Percentiles rank a stretch among this genome's conserved stretches.
These are phyloP conservation scores for Gossypium aridum DNA, from an alignment of 441 rosid species.

Conservation along the genomic window DNA sequence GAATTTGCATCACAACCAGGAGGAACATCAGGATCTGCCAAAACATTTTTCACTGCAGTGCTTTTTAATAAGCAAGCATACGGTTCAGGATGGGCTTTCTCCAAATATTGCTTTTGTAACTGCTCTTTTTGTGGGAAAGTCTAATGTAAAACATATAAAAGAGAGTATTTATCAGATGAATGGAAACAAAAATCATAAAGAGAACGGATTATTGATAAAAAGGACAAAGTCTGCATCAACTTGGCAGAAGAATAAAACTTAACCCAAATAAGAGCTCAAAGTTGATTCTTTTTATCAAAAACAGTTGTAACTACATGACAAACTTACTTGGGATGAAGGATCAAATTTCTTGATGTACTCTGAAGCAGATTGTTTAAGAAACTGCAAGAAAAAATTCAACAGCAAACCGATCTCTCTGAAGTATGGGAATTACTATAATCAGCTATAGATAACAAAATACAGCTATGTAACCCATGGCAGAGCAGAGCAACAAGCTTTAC, in stretches of 20 bases:
- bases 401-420: conserved; percentile 6
- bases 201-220: background rate
- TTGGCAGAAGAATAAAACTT: background rate
- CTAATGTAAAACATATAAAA: conserved; percentile 32
- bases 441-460: background rate
- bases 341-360: conserved; percentile 66
- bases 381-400: conserved; percentile 38
- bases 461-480: background rate
- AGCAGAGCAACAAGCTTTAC: background rate
- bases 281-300: background rate
- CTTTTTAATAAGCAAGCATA: conserved; percentile 35
- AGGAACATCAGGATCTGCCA: conserved; percentile 85
- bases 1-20: conserved; percentile 64
- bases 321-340: conserved; percentile 73
- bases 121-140: conserved; percentile 63
- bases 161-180: background rate
- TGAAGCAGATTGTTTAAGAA: conserved; percentile 67
- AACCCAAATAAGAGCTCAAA: background rate
- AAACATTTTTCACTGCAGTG: conserved; percentile 42
- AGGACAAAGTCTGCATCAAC: background rate
- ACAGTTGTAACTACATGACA: background rate
- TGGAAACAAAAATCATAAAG: background rate
- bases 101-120: conserved; percentile 60
- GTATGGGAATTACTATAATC: background rate
- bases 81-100: conserved; percentile 42